Percentiles rank a stretch among this genome's conserved stretches.
Evolutionary conservation across 805 yeast genomes (phyloP).

Genomic region (Starmerella powellii): DNA sequence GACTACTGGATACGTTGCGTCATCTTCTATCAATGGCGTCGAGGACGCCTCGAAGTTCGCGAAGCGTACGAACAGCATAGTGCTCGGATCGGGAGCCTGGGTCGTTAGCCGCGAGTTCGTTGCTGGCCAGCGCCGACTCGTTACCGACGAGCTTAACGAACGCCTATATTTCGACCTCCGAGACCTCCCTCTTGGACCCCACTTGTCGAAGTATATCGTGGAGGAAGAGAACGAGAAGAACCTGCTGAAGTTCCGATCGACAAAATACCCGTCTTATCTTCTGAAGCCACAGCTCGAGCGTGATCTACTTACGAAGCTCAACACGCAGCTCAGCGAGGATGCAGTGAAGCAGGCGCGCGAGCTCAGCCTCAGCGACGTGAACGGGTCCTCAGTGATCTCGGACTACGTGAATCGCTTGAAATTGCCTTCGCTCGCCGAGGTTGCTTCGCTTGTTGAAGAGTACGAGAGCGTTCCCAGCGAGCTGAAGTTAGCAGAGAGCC

Average conservation of each 20-base stretch:
- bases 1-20: conserved; percentile 6
- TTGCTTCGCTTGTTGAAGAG: neutral
- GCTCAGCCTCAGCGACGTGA: conserved; percentile 1
- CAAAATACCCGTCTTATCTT: conserved; percentile 5
- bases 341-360: neutral
- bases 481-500: conserved; percentile 4
- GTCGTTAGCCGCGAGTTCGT: conserved; percentile 11
- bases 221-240: conserved; percentile 7
- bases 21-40: neutral
- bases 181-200: conserved; percentile 10
- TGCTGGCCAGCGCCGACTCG: neutral
- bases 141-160: conserved; percentile 4
- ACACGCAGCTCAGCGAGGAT: neutral
- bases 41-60: conserved; percentile 9
- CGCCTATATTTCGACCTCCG: conserved; percentile 14
- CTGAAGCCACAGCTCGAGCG: conserved; percentile 15
- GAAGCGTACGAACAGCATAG: conserved; percentile 3
- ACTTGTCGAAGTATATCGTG: conserved; percentile 3
- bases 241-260: conserved; percentile 2
- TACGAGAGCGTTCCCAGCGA: conserved; percentile 2
- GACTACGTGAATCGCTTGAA: conserved; percentile 6
- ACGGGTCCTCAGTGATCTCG: conserved; percentile 6
- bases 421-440: conserved; percentile 5
- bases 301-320: neutral
- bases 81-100: conserved; percentile 1